Percentiles rank a stretch among this genome's conserved stretches.
Conservation (phyloP, 2,329 filamentous ascomycete genomes). For the Dryadomyces sulphureus region DNA sequence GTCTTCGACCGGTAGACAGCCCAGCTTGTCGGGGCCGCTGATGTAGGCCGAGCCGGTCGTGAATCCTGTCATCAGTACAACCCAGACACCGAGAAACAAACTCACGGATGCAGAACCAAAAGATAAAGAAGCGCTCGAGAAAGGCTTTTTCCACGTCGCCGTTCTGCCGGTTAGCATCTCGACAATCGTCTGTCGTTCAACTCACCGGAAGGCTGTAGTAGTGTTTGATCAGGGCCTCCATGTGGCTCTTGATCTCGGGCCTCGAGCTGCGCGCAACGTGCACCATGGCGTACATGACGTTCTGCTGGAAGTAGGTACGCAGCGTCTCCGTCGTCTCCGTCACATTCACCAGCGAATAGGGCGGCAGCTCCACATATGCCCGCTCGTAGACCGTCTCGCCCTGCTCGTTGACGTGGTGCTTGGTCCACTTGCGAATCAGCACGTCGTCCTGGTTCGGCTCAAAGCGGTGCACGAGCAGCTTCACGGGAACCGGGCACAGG, state of each 20-base stretch:
- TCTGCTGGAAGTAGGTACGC: conserved; percentile 19
- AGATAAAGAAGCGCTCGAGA: conserved; percentile 23
- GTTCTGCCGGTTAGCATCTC: conserved; percentile 6
- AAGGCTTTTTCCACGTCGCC: conserved; percentile 19
- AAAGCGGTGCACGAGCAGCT: conserved; percentile 27
- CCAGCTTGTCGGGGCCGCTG: conserved; percentile 23
- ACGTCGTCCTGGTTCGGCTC: conserved; percentile 21
- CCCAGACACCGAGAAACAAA: conserved; percentile 3
- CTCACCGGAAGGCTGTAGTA: conserved; percentile 11
- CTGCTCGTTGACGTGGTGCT: background rate
- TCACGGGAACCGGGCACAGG: conserved; percentile 21
- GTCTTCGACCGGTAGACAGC: conserved; percentile 22
- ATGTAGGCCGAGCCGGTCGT: conserved; percentile 29
- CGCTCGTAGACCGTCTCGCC: background rate
- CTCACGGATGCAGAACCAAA: conserved; percentile 34
- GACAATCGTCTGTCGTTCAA: background rate
- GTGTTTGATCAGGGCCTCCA: conserved; percentile 12
- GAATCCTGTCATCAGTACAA: conserved; percentile 20
- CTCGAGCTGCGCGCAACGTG: conserved; percentile 12
- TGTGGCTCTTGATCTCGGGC: conserved; percentile 6
- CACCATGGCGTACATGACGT: conserved; percentile 16
- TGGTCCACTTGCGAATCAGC: conserved; percentile 23
- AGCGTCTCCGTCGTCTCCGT: conserved; percentile 3
- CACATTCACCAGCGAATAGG: conserved; percentile 7
- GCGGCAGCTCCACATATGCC: conserved; percentile 4